Conservation (phyloP, 2,329 filamentous ascomycete species). For the Graphilbum fragrans region DNA sequence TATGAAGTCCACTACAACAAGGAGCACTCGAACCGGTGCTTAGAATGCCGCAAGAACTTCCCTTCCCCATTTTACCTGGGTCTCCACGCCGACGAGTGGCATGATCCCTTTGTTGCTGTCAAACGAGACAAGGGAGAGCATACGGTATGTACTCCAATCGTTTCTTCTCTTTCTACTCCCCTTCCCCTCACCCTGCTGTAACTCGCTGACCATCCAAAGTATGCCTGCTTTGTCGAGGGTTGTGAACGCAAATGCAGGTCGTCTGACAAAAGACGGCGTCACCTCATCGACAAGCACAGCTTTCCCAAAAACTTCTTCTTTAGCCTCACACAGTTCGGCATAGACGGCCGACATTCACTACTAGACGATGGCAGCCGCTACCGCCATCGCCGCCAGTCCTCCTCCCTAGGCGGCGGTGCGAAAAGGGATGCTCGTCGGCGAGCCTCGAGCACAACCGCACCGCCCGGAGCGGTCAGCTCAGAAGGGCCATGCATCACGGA, state of each 20-base stretch:
- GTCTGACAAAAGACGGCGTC: constrained; percentile 70
- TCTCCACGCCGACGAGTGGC: constrained; percentile 82
- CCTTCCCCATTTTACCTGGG: constrained; percentile 70
- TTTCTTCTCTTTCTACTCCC: background rate
- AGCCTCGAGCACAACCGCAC: background rate
- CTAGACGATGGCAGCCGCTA: constrained; percentile 41
- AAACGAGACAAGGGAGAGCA: constrained; percentile 72
- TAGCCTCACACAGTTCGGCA: constrained; percentile 74
- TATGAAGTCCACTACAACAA: constrained; percentile 82
- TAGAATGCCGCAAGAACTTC: constrained; percentile 77
- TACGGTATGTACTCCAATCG: constrained; percentile 43
- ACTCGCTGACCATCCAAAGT: constrained; percentile 32
- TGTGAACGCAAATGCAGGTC: constrained; percentile 79
- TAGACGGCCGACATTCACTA: constrained; percentile 73
- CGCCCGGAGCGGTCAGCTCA: background rate
- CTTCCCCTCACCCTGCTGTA: background rate
- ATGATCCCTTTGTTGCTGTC: constrained; percentile 67
- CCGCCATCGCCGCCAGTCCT: constrained; percentile 28
- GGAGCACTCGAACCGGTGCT: constrained; percentile 71
- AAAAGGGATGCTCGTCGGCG: constrained; percentile 13
- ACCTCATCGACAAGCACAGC: constrained; percentile 88
- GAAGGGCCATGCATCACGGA: background rate
- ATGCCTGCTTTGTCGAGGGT: constrained; percentile 77
- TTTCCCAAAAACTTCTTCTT: constrained; percentile 88
- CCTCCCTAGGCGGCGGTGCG: constrained; percentile 22